Base-by-base conservation (phyloP, 1,284 basidiomycete genomes). In the Rhodotorula sp. region DNA sequence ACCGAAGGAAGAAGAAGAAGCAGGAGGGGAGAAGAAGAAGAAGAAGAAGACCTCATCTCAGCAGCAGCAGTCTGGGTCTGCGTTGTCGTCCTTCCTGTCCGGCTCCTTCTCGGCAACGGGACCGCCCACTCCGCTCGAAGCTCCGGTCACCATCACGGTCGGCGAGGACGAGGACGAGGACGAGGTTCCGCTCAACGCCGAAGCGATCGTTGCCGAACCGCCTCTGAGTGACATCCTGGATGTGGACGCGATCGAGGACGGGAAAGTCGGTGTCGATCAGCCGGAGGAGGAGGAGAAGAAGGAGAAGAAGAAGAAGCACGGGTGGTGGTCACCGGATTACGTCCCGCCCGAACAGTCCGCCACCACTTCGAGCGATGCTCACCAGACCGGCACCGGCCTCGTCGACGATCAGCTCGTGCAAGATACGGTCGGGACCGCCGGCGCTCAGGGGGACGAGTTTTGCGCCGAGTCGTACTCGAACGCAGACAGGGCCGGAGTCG, bases 361-460 rank as follows among this genome's bases (percentile, higher is more conserved):
- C 34, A 12, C 59, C 43, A 26, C 45, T 18, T 21, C 59, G 26
- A 15, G 12, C 6, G 47, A 16, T 4, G 2, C 38, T 34, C 58
- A 21, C 45, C 26, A 18, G 23, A 23, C 48, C 19, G 28, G 31
- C 8, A 16, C 48, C 14, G 48, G 23, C 3, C 48, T 43, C 50
- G 64, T 47, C n/a, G 28, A 16, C 12, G 58, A 60, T 14, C 12
- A 66, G 52, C 19, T 74, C 55, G 59, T 78, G 49, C 69, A 76
- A 70, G 67, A 64, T 48, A 74, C 78, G 56, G 71, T 79, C 43
- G 73, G 77, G 60, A 70, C 50, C 14, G 64, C 56, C 7, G 60
- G 64, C 34, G 73, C 64, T 59, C 69, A 76, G 61, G 70, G 68
- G 66, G 64, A 76, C 63, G 64, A 64, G 31, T 70, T 67, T 48